Conservation (phyloP, 176 grass and related monocot genomes). For the Carex cristatella region DNA sequence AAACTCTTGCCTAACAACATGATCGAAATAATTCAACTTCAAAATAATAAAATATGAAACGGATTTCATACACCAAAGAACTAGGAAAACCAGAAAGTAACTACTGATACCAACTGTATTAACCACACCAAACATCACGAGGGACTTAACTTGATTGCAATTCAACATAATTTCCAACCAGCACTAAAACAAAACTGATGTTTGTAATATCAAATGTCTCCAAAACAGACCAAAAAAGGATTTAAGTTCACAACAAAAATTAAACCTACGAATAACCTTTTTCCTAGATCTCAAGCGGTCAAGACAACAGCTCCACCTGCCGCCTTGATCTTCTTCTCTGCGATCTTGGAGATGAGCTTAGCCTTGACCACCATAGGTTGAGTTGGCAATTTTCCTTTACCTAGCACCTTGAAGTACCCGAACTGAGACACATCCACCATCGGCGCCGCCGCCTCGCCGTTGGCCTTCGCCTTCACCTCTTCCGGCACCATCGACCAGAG, state of each 20-base stretch:
- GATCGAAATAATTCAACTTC: not conserved
- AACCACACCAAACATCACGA: constrained; percentile 3
- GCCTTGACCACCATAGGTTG: constrained; percentile 85
- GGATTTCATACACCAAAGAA: not conserved
- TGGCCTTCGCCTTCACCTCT: constrained; percentile 43
- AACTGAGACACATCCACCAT: constrained; percentile 72
- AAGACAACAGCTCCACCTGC: constrained; percentile 77
- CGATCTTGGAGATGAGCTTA: constrained; percentile 86
- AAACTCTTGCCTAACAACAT: not conserved
- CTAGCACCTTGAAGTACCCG: constrained; percentile 95
- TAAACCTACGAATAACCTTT: constrained; percentile 4
- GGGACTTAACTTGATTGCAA: not conserved
- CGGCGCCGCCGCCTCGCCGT: constrained; percentile 40
- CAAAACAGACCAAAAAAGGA: not conserved
- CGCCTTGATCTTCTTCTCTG: constrained; percentile 98
- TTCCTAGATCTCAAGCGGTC: constrained; percentile 46
- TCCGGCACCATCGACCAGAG: constrained; percentile 81
- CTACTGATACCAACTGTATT: constrained; percentile 3
- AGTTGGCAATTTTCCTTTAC: constrained; percentile 53
- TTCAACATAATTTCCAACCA: constrained; percentile 4
- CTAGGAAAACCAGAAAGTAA: not conserved
- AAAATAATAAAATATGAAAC: not conserved
- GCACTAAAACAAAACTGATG: constrained; percentile 8
- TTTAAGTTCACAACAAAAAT: constrained; percentile 6
- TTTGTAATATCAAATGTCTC: not conserved